Percentiles rank a stretch among this genome's conserved stretches.
Conservation (phyloP, 768 basidiomycete genomes). For the Xanthoconium stramineum region DNA sequence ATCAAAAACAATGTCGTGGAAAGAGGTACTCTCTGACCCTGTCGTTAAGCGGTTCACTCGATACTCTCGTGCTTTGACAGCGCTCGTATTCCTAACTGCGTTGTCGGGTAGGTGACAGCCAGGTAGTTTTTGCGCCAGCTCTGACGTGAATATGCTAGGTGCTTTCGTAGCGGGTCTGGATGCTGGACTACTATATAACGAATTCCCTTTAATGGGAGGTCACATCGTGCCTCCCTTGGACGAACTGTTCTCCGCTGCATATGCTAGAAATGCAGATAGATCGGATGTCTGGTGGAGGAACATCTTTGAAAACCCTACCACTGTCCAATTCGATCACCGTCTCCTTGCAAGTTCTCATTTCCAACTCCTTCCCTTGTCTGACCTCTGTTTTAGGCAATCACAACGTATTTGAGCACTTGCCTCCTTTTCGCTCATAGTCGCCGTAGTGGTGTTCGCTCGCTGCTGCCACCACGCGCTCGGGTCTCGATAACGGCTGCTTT, state of each 20-base stretch:
- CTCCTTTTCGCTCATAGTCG: constrained; percentile 60
- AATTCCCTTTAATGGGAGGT: constrained; percentile 96
- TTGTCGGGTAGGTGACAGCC: constrained; percentile 67
- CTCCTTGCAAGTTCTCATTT: constrained; percentile 60
- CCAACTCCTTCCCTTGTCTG: background rate
- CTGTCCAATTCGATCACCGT: constrained; percentile 96
- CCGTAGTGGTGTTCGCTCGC: constrained; percentile 41
- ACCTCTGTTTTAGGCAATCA: constrained; percentile 58
- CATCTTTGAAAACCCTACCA: constrained; percentile 94
- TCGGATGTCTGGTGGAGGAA: constrained; percentile 95
- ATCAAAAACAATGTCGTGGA: constrained; percentile 39
- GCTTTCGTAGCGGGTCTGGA: constrained; percentile 98
- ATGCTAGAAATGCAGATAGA: constrained; percentile 65
- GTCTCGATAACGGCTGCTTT: constrained; percentile 58
- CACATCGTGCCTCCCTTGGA: constrained; percentile 73
- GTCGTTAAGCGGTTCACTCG: constrained; percentile 55
- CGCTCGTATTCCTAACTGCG: constrained; percentile 86
- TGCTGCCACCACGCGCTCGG: constrained; percentile 60
- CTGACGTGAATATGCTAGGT: constrained; percentile 45
- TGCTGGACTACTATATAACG: constrained; percentile 96
- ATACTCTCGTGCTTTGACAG: constrained; percentile 60
- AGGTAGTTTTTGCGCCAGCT: background rate
- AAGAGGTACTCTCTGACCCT: constrained; percentile 52
- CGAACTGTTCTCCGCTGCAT: constrained; percentile 77
- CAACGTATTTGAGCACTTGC: constrained; percentile 73